Evolutionary conservation across 2,329 filamentous ascomycete genomes (phyloP).

Genomic region (Ophiostoma populinum): DNA sequence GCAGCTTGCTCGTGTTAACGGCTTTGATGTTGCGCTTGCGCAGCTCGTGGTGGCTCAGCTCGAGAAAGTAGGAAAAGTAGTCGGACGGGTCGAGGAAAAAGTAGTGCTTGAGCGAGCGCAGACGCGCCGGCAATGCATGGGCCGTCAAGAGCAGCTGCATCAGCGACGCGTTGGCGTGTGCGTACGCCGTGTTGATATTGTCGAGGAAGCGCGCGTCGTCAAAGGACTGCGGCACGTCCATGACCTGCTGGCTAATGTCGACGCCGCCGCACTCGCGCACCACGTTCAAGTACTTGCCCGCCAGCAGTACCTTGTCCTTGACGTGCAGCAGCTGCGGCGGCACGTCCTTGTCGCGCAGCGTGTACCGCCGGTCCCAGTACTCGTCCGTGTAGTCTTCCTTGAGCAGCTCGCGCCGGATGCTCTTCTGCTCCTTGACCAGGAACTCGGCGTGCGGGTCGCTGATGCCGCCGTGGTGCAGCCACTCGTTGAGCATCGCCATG

Average conservation of each 20-base stretch:
- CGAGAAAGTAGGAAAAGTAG: conserved; percentile 95
- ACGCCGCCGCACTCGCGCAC: conserved; percentile 94
- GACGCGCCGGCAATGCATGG: conserved; percentile 70
- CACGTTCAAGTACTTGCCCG: conserved; percentile 95
- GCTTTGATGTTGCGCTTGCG: conserved; percentile 80
- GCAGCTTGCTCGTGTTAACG: conserved; percentile 84
- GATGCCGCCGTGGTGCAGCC: conserved; percentile 91
- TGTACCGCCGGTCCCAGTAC: conserved; percentile 97
- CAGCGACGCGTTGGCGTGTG: conserved; percentile 84
- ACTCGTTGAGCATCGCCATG: conserved; percentile 97
- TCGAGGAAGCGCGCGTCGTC: conserved; percentile 85
- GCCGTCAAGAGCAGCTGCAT: conserved; percentile 83
- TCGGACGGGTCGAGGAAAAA: conserved; percentile 97
- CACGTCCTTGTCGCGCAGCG: conserved; percentile 76
- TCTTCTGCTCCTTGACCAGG: conserved; percentile 87
- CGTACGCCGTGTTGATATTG: conserved; percentile 90
- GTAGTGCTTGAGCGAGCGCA: conserved; percentile 91
- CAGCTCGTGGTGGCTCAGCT: conserved; percentile 75
- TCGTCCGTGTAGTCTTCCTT: conserved; percentile 97
- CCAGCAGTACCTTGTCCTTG: conserved; percentile 85
- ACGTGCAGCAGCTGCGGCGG: conserved; percentile 82
- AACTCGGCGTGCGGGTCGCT: conserved; percentile 90
- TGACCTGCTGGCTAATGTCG: conserved; percentile 74
- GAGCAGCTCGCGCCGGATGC: conserved; percentile 74
- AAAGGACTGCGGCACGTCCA: conserved; percentile 80